Percentiles rank a stretch among this genome's conserved stretches.
Evolutionary conservation across 345 rosid genomes (phyloP).

Genomic region (Pistacia vera): DNA sequence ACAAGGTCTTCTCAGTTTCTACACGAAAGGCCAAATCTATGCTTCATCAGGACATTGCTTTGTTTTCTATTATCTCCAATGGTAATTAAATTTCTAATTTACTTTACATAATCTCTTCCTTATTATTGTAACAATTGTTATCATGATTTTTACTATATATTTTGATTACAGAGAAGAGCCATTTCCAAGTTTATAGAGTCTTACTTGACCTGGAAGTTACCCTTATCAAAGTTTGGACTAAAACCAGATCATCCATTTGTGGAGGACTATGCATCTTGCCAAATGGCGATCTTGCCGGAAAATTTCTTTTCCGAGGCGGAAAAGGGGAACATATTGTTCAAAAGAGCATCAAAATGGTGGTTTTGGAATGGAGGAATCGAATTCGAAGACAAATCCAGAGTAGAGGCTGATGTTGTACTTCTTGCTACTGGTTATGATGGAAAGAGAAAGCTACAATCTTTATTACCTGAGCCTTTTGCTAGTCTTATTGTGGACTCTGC

Average conservation of each 20-base stretch:
- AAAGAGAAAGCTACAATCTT: constrained; percentile 43
- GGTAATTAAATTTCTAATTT: constrained; percentile 31
- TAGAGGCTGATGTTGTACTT: constrained; percentile 61
- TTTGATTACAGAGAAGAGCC: constrained; percentile 33
- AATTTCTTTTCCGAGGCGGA: constrained; percentile 57
- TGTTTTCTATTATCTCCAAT: constrained; percentile 50
- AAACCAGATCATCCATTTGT: constrained; percentile 59
- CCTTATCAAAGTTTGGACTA: constrained; percentile 49
- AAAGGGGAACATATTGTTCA: constrained; percentile 57
- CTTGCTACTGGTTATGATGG: constrained; percentile 61
- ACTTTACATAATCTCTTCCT: background rate
- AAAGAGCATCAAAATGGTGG: constrained; percentile 53
- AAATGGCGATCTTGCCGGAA: constrained; percentile 60
- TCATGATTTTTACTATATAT: background rate
- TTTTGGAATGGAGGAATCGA: constrained; percentile 51
- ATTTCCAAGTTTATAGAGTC: constrained; percentile 62
- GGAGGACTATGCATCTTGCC: constrained; percentile 66
- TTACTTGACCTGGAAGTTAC: constrained; percentile 54
- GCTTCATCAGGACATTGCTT: constrained; percentile 36
- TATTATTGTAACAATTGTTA: background rate
- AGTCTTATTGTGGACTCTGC: constrained; percentile 32
- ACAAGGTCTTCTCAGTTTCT: constrained; percentile 65
- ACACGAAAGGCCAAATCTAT: constrained; percentile 50
- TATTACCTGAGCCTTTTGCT: constrained; percentile 48
- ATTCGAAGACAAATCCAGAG: constrained; percentile 43